Evolutionary conservation across 805 yeast species (phyloP), one percentile per base, ranked within the genome.

Genomic region (Lachancea meyersii): DNA sequence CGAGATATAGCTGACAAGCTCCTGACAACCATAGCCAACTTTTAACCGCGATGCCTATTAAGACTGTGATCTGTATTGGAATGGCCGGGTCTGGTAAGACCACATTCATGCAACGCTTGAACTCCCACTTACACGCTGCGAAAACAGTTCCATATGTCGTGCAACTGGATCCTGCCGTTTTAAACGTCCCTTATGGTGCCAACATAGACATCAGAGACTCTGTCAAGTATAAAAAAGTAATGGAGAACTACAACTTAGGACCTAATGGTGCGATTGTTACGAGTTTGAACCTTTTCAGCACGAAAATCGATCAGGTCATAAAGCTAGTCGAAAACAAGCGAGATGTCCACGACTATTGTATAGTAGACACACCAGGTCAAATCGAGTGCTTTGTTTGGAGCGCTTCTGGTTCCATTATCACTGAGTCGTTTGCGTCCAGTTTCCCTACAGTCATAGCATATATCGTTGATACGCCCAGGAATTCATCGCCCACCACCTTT

Each of bases 261-360:
- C 99, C 99, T 11, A 93, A 93, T 60, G 99, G 99, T 44, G 97
- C 97, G 2, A 93, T 93, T 59, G 96, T 94, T 50, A 93, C 98
- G 0, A 86, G 96, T 17, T 71, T 93, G 48, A 93, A 93, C 60
- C 69, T 93, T 40, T 93, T 93, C 59, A 72, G 96, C 38, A 93
- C 99, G 11, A 93, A 93, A 65, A 87, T 93, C 45, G 99, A 93
- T 62, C 98, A 93, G 67, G 97, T 93, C 4, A 80, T 93, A 38
- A 75, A 76, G 30, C 69, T 93, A 30, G 84, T 91, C 17, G 95
- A 88, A 56, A 87, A 88, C 58, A 77, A 91, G 52, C 57, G 67
- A 2, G 70, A 70, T 13, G 62, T 67, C 41, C 72, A 72, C 50
- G 64, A 77, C 17, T 82, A 88, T 61, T 85, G 89, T 50, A 81